These are phyloP conservation scores for Cutaneotrichosporon cyanovorans DNA, from an alignment of 1,284 basidiomycete genomes.

Conservation along the genomic window DNA sequence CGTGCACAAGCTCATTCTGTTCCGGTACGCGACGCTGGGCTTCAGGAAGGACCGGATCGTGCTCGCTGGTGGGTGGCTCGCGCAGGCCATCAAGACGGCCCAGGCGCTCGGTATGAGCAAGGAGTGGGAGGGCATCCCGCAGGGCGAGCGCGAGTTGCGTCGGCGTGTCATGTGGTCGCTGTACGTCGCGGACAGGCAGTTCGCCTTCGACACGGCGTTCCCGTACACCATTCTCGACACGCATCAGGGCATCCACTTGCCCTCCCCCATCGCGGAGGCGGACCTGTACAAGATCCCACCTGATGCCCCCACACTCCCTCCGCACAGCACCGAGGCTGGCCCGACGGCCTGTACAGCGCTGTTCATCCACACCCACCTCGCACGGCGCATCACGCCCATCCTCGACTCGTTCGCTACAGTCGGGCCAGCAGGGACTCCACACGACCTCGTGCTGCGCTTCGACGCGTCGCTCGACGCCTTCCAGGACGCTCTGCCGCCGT, in stretches of 20 bases:
- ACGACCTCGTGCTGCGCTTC: constrained; percentile 33
- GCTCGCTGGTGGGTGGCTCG: constrained; percentile 30
- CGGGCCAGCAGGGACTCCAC: constrained; percentile 27
- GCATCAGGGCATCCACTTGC: constrained; percentile 36
- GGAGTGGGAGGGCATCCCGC: constrained; percentile 37
- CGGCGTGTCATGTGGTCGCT: constrained; percentile 40
- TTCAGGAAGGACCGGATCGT: constrained; percentile 24
- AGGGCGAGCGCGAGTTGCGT: constrained; percentile 36
- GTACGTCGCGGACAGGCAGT: constrained; percentile 36
- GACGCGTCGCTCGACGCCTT: constrained; percentile 35
- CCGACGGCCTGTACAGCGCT: constrained; percentile 35
- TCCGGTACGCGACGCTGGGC: constrained; percentile 31
- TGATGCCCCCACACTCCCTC: constrained; percentile 25
- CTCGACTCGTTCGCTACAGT: constrained; percentile 38
- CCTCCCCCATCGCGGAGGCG: constrained; percentile 35
- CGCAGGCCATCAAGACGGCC: constrained; percentile 38
- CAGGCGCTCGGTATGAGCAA: constrained; percentile 38
- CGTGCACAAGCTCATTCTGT: constrained; percentile 36
- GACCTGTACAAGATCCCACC: constrained; percentile 33
- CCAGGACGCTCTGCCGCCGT: constrained; percentile 38
- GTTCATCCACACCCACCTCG: constrained; percentile 37
- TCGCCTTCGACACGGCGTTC: constrained; percentile 36
- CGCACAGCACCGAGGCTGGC: constrained; percentile 27
- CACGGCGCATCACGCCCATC: constrained; percentile 32
- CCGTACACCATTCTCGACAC: constrained; percentile 41